Percentiles rank a stretch among this genome's conserved stretches.
These are phyloP conservation scores for Ophiocordyceps australis DNA, from an alignment of 2,329 filamentous ascomycete species.

Conservation along the genomic window DNA sequence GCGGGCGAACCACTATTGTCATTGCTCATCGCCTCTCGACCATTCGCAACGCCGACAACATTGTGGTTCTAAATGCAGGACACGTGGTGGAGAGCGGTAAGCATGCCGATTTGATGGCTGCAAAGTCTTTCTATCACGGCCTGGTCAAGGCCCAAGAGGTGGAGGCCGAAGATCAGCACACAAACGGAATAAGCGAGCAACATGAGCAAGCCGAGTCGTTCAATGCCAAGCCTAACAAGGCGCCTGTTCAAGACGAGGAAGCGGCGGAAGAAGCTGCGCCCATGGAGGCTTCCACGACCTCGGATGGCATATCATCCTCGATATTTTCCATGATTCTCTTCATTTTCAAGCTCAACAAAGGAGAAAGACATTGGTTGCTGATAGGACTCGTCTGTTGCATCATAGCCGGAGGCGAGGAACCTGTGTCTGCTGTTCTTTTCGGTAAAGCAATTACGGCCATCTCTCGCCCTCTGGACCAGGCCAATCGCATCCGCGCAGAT, in stretches of 20 bases:
- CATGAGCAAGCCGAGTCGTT: neutral
- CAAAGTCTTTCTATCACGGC: constrained; percentile 1
- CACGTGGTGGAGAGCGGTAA: constrained; percentile 37
- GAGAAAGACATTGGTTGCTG: neutral
- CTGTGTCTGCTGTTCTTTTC: constrained; percentile 7
- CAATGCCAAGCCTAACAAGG: neutral
- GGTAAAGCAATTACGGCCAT: neutral
- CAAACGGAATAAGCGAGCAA: constrained; percentile 1
- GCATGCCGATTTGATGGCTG: constrained; percentile 33
- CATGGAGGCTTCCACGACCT: neutral
- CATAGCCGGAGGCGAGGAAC: neutral
- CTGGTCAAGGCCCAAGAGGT: constrained; percentile 32
- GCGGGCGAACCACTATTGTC: constrained; percentile 32
- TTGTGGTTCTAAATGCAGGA: constrained; percentile 41
- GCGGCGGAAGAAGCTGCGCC: neutral
- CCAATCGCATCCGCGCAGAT: constrained; percentile 2
- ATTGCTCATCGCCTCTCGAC: constrained; percentile 40
- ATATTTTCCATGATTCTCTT: neutral
- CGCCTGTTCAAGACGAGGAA: neutral
- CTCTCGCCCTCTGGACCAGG: neutral
- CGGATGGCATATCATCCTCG: neutral
- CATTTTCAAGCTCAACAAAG: neutral
- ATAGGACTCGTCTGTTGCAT: neutral
- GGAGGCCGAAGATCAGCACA: neutral
- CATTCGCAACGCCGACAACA: constrained; percentile 38